These are phyloP conservation scores for Trametes punicea DNA, from an alignment of 768 basidiomycete genomes.

Conservation along the genomic window DNA sequence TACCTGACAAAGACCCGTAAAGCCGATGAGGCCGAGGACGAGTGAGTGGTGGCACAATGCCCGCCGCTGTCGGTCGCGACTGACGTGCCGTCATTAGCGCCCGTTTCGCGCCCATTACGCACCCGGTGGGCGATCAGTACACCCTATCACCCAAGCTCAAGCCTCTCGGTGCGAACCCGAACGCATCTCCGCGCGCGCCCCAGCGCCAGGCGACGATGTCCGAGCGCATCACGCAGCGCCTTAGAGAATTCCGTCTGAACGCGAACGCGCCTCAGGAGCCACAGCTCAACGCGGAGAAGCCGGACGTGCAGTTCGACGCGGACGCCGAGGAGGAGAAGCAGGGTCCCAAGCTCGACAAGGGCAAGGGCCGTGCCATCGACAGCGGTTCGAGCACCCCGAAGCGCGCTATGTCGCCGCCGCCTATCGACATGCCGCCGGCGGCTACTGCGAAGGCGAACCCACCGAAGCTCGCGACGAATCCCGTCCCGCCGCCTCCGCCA, in stretches of 20 bases:
- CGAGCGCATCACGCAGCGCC: slow-evolving; percentile 80
- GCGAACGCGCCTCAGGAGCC: slow-evolving; percentile 24
- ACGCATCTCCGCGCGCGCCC: slow-evolving; percentile 42
- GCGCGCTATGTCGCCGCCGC: slow-evolving; percentile 52
- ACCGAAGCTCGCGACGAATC: slow-evolving; percentile 31
- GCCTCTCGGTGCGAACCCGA: slow-evolving; percentile 46
- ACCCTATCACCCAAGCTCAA: slow-evolving; percentile 73
- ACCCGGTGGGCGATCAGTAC: slow-evolving; percentile 60
- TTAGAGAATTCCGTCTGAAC: slow-evolving; percentile 74
- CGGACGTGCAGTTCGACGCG: slow-evolving; percentile 31
- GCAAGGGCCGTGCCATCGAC: slow-evolving; percentile 67
- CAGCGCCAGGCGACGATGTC: slow-evolving; percentile 76
- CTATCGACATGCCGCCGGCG: slow-evolving; percentile 55
- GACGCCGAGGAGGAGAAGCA: slow-evolving; percentile 28
- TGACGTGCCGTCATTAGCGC: slow-evolving; percentile 46
- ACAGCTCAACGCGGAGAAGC: slow-evolving; percentile 8
- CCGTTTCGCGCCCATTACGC: slow-evolving; percentile 78
- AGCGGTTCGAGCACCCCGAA: slow-evolving; percentile 30
- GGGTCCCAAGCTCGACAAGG: slow-evolving; percentile 72
- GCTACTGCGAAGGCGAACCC: slow-evolving; percentile 24
- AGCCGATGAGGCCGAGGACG: slow-evolving; percentile 92
- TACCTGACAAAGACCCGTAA: slow-evolving; percentile 76
- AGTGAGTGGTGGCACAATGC: slow-evolving; percentile 51
- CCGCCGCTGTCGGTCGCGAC: not conserved
- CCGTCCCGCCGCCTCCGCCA: slow-evolving; percentile 38